Conservation (phyloP, 2,329 filamentous ascomycete species). For the Penicillium brasilianum region DNA sequence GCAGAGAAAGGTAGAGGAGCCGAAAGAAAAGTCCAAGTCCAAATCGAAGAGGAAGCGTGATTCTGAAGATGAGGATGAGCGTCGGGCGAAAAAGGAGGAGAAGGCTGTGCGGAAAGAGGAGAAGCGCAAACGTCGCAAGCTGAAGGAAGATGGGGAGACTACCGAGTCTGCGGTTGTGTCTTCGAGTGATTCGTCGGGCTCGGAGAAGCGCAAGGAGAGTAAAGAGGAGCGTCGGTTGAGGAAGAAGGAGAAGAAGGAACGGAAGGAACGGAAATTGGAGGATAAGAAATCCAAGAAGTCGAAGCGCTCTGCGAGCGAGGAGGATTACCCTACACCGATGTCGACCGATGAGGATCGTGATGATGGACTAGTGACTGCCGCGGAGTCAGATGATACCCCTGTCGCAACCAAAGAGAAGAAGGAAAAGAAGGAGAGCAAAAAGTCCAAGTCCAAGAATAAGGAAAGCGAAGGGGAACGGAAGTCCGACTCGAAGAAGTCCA, state of each 20-base stretch:
- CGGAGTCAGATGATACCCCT: constrained; percentile 33
- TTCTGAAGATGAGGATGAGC: constrained; percentile 36
- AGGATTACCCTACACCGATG: constrained; percentile 41
- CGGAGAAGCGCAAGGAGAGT: constrained; percentile 31
- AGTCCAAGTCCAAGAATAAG: constrained; percentile 29
- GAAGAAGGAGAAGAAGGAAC: constrained; percentile 35
- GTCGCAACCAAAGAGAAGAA: constrained; percentile 26
- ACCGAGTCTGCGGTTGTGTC: constrained; percentile 15
- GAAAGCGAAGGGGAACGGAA: constrained; percentile 41
- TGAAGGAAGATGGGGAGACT: constrained; percentile 24
- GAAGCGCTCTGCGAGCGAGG: constrained; percentile 27
- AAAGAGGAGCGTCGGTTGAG: constrained; percentile 31
- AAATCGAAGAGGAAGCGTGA: constrained; percentile 43
- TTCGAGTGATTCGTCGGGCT: constrained; percentile 15
- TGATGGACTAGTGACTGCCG: constrained; percentile 36
- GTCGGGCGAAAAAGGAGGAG: constrained; percentile 29
- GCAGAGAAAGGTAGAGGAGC: constrained; percentile 25
- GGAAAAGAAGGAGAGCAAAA: constrained; percentile 27
- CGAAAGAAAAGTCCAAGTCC: constrained; percentile 18
- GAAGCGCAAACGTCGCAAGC: constrained; percentile 19
- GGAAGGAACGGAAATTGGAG: constrained; percentile 33
- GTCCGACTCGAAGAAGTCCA: constrained; percentile 50
- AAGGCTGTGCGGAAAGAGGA: constrained; percentile 43
- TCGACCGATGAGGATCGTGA: constrained; percentile 35
- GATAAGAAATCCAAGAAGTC: constrained; percentile 27